phyloP scores from a whole-genome alignment of 2,329 filamentous ascomycete species.

The Calonectria henricotiae region DNA sequence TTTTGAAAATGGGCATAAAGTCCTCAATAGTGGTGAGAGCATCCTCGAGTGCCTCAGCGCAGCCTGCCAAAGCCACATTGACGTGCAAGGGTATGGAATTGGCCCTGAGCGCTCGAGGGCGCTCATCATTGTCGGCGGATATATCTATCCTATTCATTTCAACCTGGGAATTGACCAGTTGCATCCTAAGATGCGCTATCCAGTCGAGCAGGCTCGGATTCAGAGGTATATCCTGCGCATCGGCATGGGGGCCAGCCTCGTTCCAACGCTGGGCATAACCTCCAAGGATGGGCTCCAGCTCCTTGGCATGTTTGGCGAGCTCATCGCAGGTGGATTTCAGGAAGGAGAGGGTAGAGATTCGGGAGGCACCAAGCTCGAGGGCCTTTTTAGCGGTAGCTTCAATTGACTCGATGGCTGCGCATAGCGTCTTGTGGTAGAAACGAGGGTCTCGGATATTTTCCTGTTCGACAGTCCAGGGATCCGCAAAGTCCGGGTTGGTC shows the following conservation, averaged over 20 bases:
- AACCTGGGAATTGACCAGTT: neutral
- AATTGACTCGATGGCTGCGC: slow-evolving; percentile 7
- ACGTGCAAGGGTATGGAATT: slow-evolving; percentile 35
- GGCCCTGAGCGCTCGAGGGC: neutral
- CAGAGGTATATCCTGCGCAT: slow-evolving; percentile 38
- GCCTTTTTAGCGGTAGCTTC: slow-evolving; percentile 21
- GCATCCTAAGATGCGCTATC: slow-evolving; percentile 25
- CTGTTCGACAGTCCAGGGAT: neutral
- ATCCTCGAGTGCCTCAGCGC: slow-evolving; percentile 34
- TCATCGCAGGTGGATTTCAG: slow-evolving; percentile 39
- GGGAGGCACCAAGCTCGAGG: slow-evolving; percentile 28
- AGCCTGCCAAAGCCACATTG: slow-evolving; percentile 32
- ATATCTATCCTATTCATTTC: slow-evolving; percentile 23
- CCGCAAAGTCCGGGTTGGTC: neutral
- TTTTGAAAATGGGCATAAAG: slow-evolving; percentile 47
- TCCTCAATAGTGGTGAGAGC: slow-evolving; percentile 13
- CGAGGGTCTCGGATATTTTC: slow-evolving; percentile 28
- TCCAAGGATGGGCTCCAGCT: slow-evolving; percentile 42
- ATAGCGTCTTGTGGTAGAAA: slow-evolving; percentile 38
- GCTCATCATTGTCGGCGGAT: neutral
- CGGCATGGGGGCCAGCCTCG: slow-evolving; percentile 30
- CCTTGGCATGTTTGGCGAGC: slow-evolving; percentile 35
- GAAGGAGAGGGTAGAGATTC: slow-evolving; percentile 41
- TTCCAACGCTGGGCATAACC: slow-evolving; percentile 42
- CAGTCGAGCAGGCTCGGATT: slow-evolving; percentile 40